These are phyloP conservation scores for Syzygium aromaticum DNA, from an alignment of 345 rosid species.

Conservation along the genomic window DNA sequence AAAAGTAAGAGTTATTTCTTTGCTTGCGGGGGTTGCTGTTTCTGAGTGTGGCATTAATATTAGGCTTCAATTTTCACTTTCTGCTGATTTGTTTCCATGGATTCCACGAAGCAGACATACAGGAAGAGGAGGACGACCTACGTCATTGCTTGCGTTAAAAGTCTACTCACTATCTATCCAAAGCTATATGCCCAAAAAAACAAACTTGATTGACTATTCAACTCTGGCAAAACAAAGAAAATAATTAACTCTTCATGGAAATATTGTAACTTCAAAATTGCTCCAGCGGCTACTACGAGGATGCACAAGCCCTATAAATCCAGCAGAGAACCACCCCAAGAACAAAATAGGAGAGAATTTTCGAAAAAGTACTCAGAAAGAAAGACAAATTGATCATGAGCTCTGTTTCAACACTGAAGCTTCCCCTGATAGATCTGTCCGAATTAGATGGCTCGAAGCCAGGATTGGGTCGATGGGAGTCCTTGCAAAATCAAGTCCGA, in stretches of 20 bases:
- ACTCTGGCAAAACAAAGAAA: neutral
- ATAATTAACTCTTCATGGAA: neutral
- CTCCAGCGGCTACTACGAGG: neutral
- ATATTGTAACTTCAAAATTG: neutral
- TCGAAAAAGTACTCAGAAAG: neutral
- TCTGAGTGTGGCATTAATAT: neutral
- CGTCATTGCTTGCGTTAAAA: neutral
- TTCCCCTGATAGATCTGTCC: neutral
- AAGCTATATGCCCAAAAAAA: neutral
- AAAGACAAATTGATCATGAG: neutral
- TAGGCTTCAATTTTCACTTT: neutral
- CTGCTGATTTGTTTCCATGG: neutral
- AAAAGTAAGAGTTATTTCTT: neutral
- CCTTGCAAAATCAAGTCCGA: neutral
- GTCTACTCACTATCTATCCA: neutral
- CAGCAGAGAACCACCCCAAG: neutral
- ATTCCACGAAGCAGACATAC: neutral
- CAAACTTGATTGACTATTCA: neutral
- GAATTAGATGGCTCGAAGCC: neutral
- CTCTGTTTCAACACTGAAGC: neutral
- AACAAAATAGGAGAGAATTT: neutral
- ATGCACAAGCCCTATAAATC: neutral
- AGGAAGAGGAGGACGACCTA: neutral
- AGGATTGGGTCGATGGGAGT: neutral
- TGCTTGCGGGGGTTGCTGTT: neutral